Base-by-base conservation (phyloP, 1,139 yeast genomes). In the Kodamaea sp. region DNA sequence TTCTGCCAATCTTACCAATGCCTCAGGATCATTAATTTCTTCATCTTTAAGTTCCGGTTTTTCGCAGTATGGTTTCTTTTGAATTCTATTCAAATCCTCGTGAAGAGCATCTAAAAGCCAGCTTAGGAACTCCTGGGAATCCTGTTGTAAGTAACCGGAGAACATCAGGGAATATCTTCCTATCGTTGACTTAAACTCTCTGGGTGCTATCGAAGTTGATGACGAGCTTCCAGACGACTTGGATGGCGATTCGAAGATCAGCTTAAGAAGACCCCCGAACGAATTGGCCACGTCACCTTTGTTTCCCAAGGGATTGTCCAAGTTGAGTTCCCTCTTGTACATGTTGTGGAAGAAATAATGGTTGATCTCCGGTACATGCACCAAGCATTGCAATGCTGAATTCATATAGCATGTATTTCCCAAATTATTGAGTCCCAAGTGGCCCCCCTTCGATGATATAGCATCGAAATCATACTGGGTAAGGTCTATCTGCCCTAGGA, bases 321-420 rank as follows among this genome's bases (percentile, higher is more conserved):
- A 50, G 51, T 92, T 92, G 31, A 92, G 62, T 50, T 92, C 97
- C 5, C 63, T 60, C 44, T 72, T 69, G 53, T 70, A 85, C n/a
- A 76, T 67, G 34, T 77, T 74, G 51, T 76, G 78, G 29, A 75
- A 58, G 51, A 92, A 92, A 56, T 88, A 92, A 30, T 79, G 72
- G 12, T 83, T 78, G 26, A 92, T 62, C 55, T 89, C 97, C 1
- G 96, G 96, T 9, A 90, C 74, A 53, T 92, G 98, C 1, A 80
- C 73, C 32, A 92, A 63, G 53, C 97, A 92, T 56, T 92, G 98
- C 35, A 92, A 65, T 0, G 97, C 97, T 11, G 96, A 87, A 59
- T 92, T 92, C 97, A 92, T 92, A 57, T 89, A 92, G 57, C 98
- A 92, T 0, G 96, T 85, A 54, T 92, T 92, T 5, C 98, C 98